These are phyloP conservation scores for Penicillium sp. DNA, from an alignment of 2,329 filamentous ascomycete genomes.

Conservation along the genomic window DNA sequence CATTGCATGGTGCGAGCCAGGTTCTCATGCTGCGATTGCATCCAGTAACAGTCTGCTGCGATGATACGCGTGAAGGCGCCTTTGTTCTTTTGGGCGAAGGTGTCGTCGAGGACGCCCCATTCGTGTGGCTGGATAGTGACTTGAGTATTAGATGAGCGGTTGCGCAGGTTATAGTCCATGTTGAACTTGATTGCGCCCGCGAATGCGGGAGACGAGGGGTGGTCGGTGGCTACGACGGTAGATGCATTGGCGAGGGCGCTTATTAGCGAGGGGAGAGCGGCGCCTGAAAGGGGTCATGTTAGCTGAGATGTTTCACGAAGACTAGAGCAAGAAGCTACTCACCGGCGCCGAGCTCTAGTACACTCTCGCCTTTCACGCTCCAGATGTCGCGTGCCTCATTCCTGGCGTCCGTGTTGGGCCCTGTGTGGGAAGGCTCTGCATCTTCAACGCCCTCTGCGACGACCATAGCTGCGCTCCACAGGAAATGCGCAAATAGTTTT, in stretches of 20 bases:
- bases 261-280: slow-evolving; percentile 42
- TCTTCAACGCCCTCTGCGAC: slow-evolving; percentile 41
- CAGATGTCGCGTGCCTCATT: slow-evolving; percentile 28
- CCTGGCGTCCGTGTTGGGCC: background rate
- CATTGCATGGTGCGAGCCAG: slow-evolving; percentile 53
- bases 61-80: slow-evolving; percentile 52
- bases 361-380: slow-evolving; percentile 47
- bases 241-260: slow-evolving; percentile 35
- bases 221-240: slow-evolving; percentile 50
- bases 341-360: slow-evolving; percentile 60
- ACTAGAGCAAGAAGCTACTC: slow-evolving; percentile 27
- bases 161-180: slow-evolving; percentile 44
- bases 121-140: slow-evolving; percentile 49
- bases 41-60: slow-evolving; percentile 60
- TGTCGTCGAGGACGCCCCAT: slow-evolving; percentile 48
- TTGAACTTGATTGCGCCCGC: slow-evolving; percentile 45
- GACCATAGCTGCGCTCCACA: slow-evolving; percentile 54
- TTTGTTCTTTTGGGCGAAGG: slow-evolving; percentile 38
- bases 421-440: slow-evolving; percentile 13
- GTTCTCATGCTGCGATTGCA: slow-evolving; percentile 54
- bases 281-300: slow-evolving; percentile 25
- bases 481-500: slow-evolving; percentile 55
- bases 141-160: slow-evolving; percentile 4
- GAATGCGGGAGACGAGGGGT: slow-evolving; percentile 42
- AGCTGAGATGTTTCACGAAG: background rate